Evolutionary conservation across 78 protist species (phyloP).

Genomic region (Dictyostelium intermedium): DNA sequence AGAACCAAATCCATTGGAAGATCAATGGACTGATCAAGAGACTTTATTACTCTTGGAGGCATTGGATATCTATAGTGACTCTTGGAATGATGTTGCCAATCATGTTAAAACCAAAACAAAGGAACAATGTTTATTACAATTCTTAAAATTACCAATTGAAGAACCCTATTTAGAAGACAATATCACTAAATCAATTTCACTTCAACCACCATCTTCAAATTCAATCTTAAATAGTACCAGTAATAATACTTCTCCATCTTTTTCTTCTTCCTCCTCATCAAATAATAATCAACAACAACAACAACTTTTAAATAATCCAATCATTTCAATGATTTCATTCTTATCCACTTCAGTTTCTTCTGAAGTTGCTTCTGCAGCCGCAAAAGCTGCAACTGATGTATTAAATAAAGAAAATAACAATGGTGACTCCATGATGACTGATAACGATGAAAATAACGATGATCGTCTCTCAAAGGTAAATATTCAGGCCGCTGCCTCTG

Average conservation of each 20-base stretch:
- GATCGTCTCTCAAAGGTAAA: conserved; percentile 12
- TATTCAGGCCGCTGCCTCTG: conserved; percentile 35
- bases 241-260: background rate
- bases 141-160: conserved; percentile 84
- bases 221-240: background rate
- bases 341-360: background rate
- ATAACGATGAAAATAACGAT: background rate
- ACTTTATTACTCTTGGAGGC: conserved; percentile 81
- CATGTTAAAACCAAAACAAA: conserved; percentile 83
- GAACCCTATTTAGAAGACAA: conserved; percentile 80
- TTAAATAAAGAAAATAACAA: background rate
- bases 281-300: background rate
- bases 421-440: background rate
- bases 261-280: background rate
- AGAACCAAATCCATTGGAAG: conserved; percentile 8
- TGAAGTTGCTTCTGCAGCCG: background rate
- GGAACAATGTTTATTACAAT: conserved; percentile 86
- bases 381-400: conserved; percentile 32
- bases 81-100: conserved; percentile 80
- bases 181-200: conserved; percentile 7
- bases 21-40: conserved; percentile 87
- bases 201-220: background rate
- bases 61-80: conserved; percentile 65
- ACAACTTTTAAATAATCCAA: background rate
- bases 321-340: conserved; percentile 31